Evolutionary conservation across 768 basidiomycete genomes (phyloP).

Genomic region (Leccinum incarnatum): DNA sequence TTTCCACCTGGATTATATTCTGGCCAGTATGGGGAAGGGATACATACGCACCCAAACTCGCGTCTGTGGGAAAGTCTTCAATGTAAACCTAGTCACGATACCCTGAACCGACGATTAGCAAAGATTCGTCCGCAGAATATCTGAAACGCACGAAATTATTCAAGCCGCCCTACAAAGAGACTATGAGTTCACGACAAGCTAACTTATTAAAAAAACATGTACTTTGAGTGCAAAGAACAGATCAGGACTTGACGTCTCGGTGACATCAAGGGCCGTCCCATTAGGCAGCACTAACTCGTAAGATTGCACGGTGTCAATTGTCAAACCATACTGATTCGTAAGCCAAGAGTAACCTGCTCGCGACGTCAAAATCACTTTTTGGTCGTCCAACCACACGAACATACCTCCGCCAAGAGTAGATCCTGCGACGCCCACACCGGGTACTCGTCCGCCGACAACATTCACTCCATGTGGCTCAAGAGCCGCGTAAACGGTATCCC

Average conservation of each 20-base stretch:
- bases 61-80: slow-evolving; percentile 52
- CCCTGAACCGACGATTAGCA: slow-evolving; percentile 34
- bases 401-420: slow-evolving; percentile 56
- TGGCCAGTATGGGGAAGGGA: background rate
- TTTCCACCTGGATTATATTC: slow-evolving; percentile 16
- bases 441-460: slow-evolving; percentile 54
- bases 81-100: slow-evolving; percentile 56
- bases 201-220: background rate
- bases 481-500: slow-evolving; percentile 61
- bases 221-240: slow-evolving; percentile 48
- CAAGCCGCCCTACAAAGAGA: slow-evolving; percentile 46
- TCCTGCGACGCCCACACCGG: slow-evolving; percentile 58
- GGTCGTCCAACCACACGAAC: background rate
- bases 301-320: slow-evolving; percentile 50
- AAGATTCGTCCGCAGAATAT: background rate
- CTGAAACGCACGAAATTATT: slow-evolving; percentile 51
- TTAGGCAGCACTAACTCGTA: slow-evolving; percentile 52
- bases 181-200: background rate
- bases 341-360: slow-evolving; percentile 38
- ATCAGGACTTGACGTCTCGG: slow-evolving; percentile 33
- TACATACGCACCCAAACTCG: slow-evolving; percentile 54
- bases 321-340: slow-evolving; percentile 60
- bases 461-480: slow-evolving; percentile 49
- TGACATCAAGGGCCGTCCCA: slow-evolving; percentile 41
- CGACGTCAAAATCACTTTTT: background rate